Percentiles rank a stretch among this genome's conserved stretches.
Conservation (phyloP, 768 basidiomycete genomes). For the Boletus huronensis region DNA sequence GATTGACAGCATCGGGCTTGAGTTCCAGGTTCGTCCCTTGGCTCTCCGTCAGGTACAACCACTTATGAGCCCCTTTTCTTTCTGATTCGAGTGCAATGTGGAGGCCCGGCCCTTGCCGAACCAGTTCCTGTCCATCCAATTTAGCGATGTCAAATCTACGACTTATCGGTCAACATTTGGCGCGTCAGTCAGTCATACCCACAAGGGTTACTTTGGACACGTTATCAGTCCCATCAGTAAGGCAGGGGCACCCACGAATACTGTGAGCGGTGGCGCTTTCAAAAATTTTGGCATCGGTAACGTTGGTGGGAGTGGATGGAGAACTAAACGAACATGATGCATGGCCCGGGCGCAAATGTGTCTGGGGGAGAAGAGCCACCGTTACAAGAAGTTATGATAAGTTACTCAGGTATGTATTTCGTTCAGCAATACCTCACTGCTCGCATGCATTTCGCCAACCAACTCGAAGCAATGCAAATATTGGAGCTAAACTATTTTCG, state of each 20-base stretch:
- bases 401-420: background rate
- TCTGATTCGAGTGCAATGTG: too few species aligned
- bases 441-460: background rate
- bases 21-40: too few species aligned
- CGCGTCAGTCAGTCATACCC: conserved; percentile 17
- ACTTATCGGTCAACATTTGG: conserved; percentile 44
- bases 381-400: background rate
- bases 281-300: conserved; percentile 35
- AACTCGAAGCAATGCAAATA: background rate
- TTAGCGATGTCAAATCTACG: too few species aligned
- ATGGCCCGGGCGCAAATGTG: background rate
- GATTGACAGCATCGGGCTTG: too few species aligned
- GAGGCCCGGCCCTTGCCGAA: too few species aligned
- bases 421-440: conserved; percentile 7
- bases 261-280: conserved; percentile 41
- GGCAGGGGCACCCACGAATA: conserved; percentile 18
- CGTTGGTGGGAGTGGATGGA: conserved; percentile 12
- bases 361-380: background rate
- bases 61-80: too few species aligned
- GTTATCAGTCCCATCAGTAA: conserved; percentile 22
- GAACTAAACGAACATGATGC: background rate
- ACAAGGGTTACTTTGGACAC: conserved; percentile 20
- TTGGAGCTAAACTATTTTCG: too few species aligned
- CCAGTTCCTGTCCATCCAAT: too few species aligned
- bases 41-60: too few species aligned